These are phyloP conservation scores for Colletotrichum agaves DNA, from an alignment of 2,329 filamentous ascomycete species.

Conservation along the genomic window DNA sequence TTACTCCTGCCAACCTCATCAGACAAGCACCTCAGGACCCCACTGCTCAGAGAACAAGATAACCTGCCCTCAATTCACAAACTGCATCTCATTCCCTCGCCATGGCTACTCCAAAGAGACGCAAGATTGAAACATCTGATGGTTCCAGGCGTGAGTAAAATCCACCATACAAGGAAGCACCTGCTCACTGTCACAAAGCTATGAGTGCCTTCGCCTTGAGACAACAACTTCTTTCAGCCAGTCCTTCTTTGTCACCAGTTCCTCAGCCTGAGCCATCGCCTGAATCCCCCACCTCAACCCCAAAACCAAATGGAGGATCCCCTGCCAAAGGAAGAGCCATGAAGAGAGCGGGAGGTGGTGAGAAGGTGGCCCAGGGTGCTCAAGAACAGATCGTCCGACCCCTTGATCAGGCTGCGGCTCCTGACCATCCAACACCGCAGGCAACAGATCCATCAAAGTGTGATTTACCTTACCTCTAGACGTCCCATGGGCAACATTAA, in stretches of 20 bases:
- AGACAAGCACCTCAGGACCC: too few relatives aligned
- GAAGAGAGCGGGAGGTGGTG: constrained; percentile 1
- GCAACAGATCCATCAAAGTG: neutral
- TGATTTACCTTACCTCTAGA: neutral
- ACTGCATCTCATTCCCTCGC: neutral
- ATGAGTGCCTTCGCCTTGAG: constrained; percentile 59
- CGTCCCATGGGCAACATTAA: neutral
- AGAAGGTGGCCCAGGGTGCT: neutral
- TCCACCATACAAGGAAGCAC: neutral
- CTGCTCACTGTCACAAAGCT: constrained; percentile 41
- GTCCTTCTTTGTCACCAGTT: constrained; percentile 29
- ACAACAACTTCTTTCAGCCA: constrained; percentile 45
- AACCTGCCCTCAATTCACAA: too few relatives aligned
- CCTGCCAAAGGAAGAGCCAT: constrained; percentile 12
- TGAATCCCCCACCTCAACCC: constrained; percentile 1
- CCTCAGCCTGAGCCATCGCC: constrained; percentile 8
- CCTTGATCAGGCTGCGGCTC: neutral
- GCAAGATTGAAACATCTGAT: constrained; percentile 51
- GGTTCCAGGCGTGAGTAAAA: constrained; percentile 47
- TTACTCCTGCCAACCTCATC: too few relatives aligned
- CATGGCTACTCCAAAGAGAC: constrained; percentile 51
- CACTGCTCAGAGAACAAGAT: too few relatives aligned
- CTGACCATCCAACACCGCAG: neutral
- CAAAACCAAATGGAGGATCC: constrained; percentile 12
- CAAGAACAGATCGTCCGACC: neutral